A percentile compares a stretch with the other conserved stretches of the same genome.
Conservation (phyloP, 2,329 filamentous ascomycete genomes). For the Aspergillus tamarii region DNA sequence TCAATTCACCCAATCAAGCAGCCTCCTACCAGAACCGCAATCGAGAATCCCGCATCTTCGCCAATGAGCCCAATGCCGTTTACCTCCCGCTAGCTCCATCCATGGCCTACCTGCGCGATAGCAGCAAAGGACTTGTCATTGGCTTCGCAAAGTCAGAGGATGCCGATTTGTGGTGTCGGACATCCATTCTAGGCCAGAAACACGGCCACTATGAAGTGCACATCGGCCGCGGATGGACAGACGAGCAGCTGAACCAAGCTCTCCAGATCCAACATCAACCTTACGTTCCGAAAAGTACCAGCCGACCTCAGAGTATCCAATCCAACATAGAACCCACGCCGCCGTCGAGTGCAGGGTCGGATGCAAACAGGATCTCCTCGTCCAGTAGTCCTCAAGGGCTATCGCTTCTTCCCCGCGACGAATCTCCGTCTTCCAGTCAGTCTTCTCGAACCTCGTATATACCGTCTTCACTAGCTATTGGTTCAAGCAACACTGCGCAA, state of each 20-base stretch:
- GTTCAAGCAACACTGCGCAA: not conserved
- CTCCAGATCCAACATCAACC: not conserved
- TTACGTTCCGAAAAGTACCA: not conserved
- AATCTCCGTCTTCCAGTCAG: not conserved
- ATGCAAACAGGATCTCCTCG: not conserved
- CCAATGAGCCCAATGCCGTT: not conserved
- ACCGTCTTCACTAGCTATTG: not conserved
- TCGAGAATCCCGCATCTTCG: constrained; percentile 12
- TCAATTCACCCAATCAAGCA: constrained; percentile 3
- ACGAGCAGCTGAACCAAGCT: not conserved
- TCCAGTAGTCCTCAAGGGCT: not conserved
- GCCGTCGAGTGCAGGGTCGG: not conserved
- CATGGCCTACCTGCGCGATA: not conserved
- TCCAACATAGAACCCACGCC: not conserved
- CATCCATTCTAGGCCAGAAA: not conserved
- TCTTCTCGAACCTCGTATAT: not conserved
- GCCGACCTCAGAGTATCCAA: not conserved
- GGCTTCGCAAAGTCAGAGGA: not conserved
- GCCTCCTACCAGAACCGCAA: constrained; percentile 6
- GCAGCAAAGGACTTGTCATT: not conserved
- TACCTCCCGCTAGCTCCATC: constrained; percentile 1
- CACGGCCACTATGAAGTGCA: not conserved
- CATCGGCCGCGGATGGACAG: not conserved
- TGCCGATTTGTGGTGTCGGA: not conserved
- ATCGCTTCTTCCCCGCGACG: not conserved